Base-by-base conservation (phyloP, 768 basidiomycete species). In the Boletus bicolor region DNA sequence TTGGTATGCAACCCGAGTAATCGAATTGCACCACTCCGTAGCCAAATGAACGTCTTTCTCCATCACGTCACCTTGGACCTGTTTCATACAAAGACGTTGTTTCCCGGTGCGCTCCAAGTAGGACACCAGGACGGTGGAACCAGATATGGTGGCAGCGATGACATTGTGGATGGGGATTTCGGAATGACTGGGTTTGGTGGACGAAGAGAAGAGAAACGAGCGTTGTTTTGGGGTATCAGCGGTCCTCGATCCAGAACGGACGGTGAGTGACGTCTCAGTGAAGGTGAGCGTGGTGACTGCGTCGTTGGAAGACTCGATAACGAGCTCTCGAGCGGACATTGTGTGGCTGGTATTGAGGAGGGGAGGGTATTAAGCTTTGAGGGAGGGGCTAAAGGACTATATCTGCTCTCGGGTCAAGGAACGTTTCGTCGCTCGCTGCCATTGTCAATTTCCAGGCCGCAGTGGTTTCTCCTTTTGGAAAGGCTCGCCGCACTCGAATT, bases 1-100 rank as follows among this genome's bases (percentile, higher is more conserved):
- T 63, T 79, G 76, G 66, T 93, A 92, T 10, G 86, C 79, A 34
- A 74, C 67, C 7, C 77, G 71, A 75, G 87, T 79, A 21, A 89
- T 68, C 4, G 72, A 66, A 46, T 76, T 74, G 15, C 78, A 77
- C 85, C 89, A 92, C 48, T 78, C 73, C 19, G 70, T 57, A 3
- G 77, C 77, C 5, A 56, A 54, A 26, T 64, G 59, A 14, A 68
- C 67, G 45, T 79, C 71, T 1, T 66, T 70, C 10, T 73, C 70
- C 30, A 68, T 51, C 7, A 78, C 70, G 10, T 73, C 63, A 6
- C 85, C 84, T 15, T 73, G 73, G 38, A 83, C 47, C 26, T 76
- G 62, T 1, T 52, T 24, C 58, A 65, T 73, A 36, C 71, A 66
- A 32, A 87, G 73, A 26, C 68, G 60, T 2, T 64, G 69, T 44